Evolutionary conservation across 2,329 filamentous ascomycete species (phyloP), one percentile per base, ranked within the genome.

Genomic region (Diaporthe eres): DNA sequence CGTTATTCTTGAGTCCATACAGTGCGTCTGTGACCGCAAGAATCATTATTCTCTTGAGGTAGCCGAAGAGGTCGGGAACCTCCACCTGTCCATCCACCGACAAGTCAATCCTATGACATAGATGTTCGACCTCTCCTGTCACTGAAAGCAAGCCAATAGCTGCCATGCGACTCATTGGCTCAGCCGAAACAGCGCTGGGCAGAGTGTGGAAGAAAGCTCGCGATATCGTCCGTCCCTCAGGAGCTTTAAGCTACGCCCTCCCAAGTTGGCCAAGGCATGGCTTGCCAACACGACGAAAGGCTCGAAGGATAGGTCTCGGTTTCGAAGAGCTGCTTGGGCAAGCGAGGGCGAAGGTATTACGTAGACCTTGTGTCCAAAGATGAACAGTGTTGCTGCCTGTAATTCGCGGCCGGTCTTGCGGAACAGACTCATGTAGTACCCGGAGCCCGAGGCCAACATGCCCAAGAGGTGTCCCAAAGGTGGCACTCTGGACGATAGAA

Each of bases 341-440:
- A 67, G 61, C 9, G 42, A n/a, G 15, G 61, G 61, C 28, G 61
- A 49, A 5, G 49, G 49, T 34, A 65, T 65, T 17, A 65, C 61
- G 42, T 65, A 65, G 42, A 65, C 19, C 19, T 49, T 65, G 42
- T 65, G 61, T 9, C 61, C 61, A 34, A 65, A 65, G 61, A 65
- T 3, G 13, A 42, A 49, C 25, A 65, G 28, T 37, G 61, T 49
- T 15, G 42, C 61, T 22, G 25, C 61, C 61, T 49, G 61, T 4
- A 65, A 42, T 49, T 34, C 25, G 9, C 5, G 42, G 19, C 42
- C 42, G 28, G 61, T 65, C 42, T 34, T 65, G 19, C 25, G 61
- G n/a, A 65, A 65, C 10, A 65, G 61, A 17, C 61, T 49, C 61
- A 65, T 49, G 44, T 65, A 65, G 28, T 65, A 34, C 10, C 61